Percentiles rank a stretch among this genome's conserved stretches.
Evolutionary conservation across 164 flowering plant genomes (phyloP).

Genomic region (Berberis thunbergii): DNA sequence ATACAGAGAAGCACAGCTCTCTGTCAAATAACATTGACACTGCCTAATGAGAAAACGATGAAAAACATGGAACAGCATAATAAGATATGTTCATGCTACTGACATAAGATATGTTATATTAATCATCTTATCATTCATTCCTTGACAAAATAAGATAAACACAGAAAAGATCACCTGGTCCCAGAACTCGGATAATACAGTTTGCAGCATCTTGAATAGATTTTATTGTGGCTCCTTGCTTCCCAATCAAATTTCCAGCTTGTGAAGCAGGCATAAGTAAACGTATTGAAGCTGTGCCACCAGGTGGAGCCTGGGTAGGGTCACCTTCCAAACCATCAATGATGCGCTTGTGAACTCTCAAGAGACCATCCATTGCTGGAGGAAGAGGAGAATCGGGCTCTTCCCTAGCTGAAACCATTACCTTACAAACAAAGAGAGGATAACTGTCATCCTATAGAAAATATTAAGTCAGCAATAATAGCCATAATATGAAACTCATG

Average conservation of each 20-base stretch:
- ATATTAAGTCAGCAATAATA: not conserved
- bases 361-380: slow-evolving; percentile 87
- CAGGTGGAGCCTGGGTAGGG: slow-evolving; percentile 38
- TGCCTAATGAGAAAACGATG: too few species aligned
- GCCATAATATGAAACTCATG: not conserved
- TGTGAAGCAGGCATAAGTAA: slow-evolving; percentile 81
- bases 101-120: too few species aligned
- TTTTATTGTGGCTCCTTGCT: slow-evolving; percentile 87
- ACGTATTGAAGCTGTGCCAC: slow-evolving; percentile 55
- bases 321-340: slow-evolving; percentile 77
- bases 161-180: slow-evolving; percentile 41
- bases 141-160: not conserved
- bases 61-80: too few species aligned
- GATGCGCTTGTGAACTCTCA: slow-evolving; percentile 76
- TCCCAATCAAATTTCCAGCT: slow-evolving; percentile 92
- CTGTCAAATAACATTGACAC: too few species aligned
- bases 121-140: too few species aligned
- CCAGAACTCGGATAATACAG: slow-evolving; percentile 81
- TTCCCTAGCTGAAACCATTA: slow-evolving; percentile 92
- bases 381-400: slow-evolving; percentile 78
- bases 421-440: slow-evolving; percentile 28
- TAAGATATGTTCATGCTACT: too few species aligned
- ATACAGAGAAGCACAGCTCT: too few species aligned
- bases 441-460: not conserved
- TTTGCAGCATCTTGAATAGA: slow-evolving; percentile 83